Evolutionary conservation across 768 basidiomycete genomes (phyloP), one percentile per base, ranked within the genome.

Genomic region (Clitopilus passeckerianus): DNA sequence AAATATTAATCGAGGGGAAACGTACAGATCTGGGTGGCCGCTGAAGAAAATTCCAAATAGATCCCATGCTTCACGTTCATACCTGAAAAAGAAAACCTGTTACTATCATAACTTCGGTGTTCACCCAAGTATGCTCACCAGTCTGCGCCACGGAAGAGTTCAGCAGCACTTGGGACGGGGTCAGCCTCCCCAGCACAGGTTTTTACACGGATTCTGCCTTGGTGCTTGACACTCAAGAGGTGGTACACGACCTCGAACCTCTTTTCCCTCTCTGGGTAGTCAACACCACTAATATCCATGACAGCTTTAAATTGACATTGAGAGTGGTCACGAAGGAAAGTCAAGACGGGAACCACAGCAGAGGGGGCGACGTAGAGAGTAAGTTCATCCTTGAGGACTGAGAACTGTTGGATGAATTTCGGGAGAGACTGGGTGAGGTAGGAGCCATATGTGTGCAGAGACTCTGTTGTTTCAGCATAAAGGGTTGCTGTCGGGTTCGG

Each of bases 21-120:
- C 92, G 66, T 70, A 95, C 90, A 99, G 82, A 73, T 99, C 97
- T 20, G 97, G 97, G 74, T 99, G 97, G 54, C 86, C 90, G 61
- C 86, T 86, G 80, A 99, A 99, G 81, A 94, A 97, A 53, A 99
- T 90, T 50, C 97, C 97, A 69, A 80, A 99, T 74, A 99, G 82
- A 76, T 99, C 97, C 95, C 96, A 99, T 27, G 91, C 88, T 74
- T 99, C 97, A 60, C 97, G 83, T 75, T 99, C 97, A 71, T 97
- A 98, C 90, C 90, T 92, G 60, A 23, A 34, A 43, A 52, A 35
- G 14, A 41, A 7, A 34, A 56, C 35, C 24, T 53, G 41, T 54
- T 53, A 4, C 9, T 44, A 54, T 30, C 58, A 33, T 30, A 27
- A 56, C 43, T 55, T 27, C 14, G 18, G 5, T 34, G n/a, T 43